Evolutionary conservation across 805 yeast genomes (phyloP).

Genomic region (Wickerhamomyces chambardii): DNA sequence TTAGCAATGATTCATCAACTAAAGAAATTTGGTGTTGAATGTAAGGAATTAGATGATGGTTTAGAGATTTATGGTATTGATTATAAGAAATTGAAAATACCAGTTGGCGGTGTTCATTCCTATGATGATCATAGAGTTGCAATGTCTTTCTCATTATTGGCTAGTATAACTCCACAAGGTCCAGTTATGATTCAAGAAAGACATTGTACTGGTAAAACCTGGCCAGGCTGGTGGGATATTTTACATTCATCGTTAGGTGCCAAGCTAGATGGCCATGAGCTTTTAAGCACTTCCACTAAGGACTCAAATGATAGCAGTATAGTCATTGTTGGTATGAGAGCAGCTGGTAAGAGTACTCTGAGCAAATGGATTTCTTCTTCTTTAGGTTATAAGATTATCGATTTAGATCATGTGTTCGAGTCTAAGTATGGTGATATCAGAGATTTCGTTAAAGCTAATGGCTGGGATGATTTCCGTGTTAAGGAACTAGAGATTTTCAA

Average conservation of each 20-base stretch:
- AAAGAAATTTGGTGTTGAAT: constrained; percentile 82
- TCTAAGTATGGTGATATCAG: constrained; percentile 41
- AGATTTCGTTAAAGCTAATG: constrained; percentile 48
- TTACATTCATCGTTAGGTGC: constrained; percentile 62
- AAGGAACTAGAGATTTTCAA: constrained; percentile 52
- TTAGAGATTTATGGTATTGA: constrained; percentile 73
- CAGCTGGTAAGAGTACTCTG: constrained; percentile 90
- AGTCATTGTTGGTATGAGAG: constrained; percentile 93
- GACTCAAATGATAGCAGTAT: constrained; percentile 47
- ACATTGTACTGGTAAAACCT: constrained; percentile 91
- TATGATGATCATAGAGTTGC: constrained; percentile 98
- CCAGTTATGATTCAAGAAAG: constrained; percentile 78
- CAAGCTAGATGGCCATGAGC: constrained; percentile 64
- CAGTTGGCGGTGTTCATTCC: constrained; percentile 61
- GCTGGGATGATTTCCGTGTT: constrained; percentile 86
- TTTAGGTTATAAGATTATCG: constrained; percentile 61
- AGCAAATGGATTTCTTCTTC: constrained; percentile 70
- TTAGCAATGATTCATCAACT: constrained; percentile 88
- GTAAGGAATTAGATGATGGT: constrained; percentile 87
- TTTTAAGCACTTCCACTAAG: constrained; percentile 15
- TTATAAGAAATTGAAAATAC: constrained; percentile 40
- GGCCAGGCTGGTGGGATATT: constrained; percentile 99
- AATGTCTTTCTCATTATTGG: constrained; percentile 88
- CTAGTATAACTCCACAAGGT: constrained; percentile 46
- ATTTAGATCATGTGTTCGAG: constrained; percentile 71